Percentiles rank a stretch among this genome's conserved stretches.
These are phyloP conservation scores for Pestalotiopsis fici DNA, from an alignment of 2,329 filamentous ascomycete genomes.

Conservation along the genomic window DNA sequence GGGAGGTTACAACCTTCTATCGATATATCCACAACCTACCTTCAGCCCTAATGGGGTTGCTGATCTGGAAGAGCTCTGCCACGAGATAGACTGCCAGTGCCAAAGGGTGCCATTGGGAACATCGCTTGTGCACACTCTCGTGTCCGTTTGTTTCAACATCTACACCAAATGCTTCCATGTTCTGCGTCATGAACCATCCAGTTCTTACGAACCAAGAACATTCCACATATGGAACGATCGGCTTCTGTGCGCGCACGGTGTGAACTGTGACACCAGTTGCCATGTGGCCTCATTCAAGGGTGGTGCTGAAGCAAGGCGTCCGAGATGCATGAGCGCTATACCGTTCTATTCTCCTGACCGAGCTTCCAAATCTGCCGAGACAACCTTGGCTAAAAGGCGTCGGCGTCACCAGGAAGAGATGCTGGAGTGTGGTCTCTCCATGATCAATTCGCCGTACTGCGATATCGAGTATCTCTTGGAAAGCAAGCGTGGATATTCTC, in stretches of 20 bases:
- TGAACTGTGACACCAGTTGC: background rate
- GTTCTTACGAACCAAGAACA: constrained; percentile 14
- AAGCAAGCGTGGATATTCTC: constrained; percentile 10
- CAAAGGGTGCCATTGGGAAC: background rate
- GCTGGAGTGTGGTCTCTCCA: background rate
- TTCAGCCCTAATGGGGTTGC: background rate
- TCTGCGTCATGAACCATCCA: constrained; percentile 23
- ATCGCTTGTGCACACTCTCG: constrained; percentile 11
- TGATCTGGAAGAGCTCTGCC: background rate
- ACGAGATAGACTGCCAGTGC: background rate
- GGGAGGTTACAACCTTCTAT: constrained; percentile 28
- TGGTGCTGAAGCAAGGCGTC: background rate
- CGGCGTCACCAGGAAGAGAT: background rate
- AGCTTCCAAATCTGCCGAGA: background rate
- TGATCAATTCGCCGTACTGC: background rate
- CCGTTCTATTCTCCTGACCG: background rate
- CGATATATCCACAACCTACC: constrained; percentile 13
- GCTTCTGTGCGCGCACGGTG: background rate
- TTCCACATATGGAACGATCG: constrained; percentile 28
- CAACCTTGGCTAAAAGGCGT: background rate
- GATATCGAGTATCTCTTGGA: constrained; percentile 18
- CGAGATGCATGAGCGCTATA: background rate
- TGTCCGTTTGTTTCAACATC: constrained; percentile 31
- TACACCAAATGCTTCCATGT: constrained; percentile 28
- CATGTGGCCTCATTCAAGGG: background rate